These are phyloP conservation scores for Strobilomyces echinocephalus DNA, from an alignment of 768 basidiomycete genomes.

Conservation along the genomic window DNA sequence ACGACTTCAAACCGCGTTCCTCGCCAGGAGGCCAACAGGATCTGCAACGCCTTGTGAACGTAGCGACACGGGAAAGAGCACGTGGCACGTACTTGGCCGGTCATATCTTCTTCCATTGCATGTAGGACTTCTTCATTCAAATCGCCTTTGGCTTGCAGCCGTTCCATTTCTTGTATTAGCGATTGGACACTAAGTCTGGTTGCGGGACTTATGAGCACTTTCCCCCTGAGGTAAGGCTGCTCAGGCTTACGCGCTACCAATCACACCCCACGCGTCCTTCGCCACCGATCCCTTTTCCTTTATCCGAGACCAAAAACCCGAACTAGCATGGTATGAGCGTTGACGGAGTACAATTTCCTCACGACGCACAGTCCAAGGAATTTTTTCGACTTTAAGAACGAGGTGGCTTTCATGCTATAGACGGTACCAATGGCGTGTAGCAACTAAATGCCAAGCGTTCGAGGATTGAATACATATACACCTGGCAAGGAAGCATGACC, in stretches of 20 bases:
- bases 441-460: conserved; percentile 40
- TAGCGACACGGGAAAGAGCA: not conserved
- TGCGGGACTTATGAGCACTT: conserved; percentile 46
- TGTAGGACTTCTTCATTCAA: conserved; percentile 79
- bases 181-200: conserved; percentile 26
- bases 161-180: conserved; percentile 75
- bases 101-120: conserved; percentile 87
- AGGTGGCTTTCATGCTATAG: conserved; percentile 90
- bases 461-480: conserved; percentile 1
- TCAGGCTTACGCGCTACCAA: conserved; percentile 81
- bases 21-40: conserved; percentile 96
- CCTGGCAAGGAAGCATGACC: conserved; percentile 16
- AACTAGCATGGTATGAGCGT: conserved; percentile 37
- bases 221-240: conserved; percentile 39
- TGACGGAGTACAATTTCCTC: conserved; percentile 1
- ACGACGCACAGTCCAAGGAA: conserved; percentile 80
- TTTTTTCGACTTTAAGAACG: conserved; percentile 85
- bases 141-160: conserved; percentile 84
- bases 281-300: conserved; percentile 92
- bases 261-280: conserved; percentile 96
- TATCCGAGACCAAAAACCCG: conserved; percentile 87
- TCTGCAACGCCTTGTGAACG: conserved; percentile 37
- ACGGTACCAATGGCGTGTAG: conserved; percentile 87
- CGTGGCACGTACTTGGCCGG: conserved; percentile 63
- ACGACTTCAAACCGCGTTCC: conserved; percentile 94